phyloP scores from a whole-genome alignment of 345 rosid genomes.

The Populus davidiana region DNA sequence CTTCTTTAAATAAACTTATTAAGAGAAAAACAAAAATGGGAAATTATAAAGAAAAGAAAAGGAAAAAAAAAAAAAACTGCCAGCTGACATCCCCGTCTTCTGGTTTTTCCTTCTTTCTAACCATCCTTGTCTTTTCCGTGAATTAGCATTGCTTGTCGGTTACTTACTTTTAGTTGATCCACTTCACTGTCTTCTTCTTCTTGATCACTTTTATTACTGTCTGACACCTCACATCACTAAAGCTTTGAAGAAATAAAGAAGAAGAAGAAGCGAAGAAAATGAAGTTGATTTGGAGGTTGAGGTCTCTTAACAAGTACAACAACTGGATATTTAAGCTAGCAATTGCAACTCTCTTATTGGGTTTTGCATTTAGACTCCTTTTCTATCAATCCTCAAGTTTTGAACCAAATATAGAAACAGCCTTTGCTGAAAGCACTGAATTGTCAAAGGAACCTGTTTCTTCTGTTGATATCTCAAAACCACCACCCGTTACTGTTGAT shows the following conservation, averaged over 20 bases:
- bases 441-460: not conserved
- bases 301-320: slow-evolving; percentile 40
- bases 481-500: slow-evolving; percentile 2
- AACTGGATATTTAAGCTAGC: slow-evolving; percentile 52
- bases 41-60: not conserved
- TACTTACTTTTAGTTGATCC: not conserved
- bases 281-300: slow-evolving; percentile 47
- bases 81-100: not conserved
- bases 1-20: too few relatives aligned
- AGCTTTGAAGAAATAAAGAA: not conserved
- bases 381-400: slow-evolving; percentile 36
- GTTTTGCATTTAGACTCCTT: slow-evolving; percentile 59
- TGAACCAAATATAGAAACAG: slow-evolving; percentile 23
- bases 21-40: too few relatives aligned
- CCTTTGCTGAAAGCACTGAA: slow-evolving; percentile 23
- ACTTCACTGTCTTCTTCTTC: not conserved
- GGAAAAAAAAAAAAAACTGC: not conserved
- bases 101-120: not conserved
- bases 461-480: not conserved
- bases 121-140: not conserved
- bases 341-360: slow-evolving; percentile 42
- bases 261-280: slow-evolving; percentile 22
- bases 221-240: not conserved
- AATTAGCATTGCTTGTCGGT: slow-evolving; percentile 15
- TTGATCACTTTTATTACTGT: not conserved